Percentiles rank a stretch among this genome's conserved stretches.
These are phyloP conservation scores for Pholiota conissans DNA, from an alignment of 768 basidiomycete genomes.

Conservation along the genomic window DNA sequence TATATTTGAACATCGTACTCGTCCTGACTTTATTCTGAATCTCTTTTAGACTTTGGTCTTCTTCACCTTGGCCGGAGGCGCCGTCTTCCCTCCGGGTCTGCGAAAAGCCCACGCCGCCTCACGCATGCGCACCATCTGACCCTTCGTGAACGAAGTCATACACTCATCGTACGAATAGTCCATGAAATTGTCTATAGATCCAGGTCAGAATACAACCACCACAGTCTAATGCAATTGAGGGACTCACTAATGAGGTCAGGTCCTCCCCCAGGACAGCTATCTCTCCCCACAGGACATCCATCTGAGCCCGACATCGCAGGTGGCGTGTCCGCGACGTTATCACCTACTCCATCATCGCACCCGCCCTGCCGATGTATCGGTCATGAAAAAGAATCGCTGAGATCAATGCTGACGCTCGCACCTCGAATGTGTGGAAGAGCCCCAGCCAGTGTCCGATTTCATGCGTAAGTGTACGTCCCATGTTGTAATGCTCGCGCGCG, in stretches of 20 bases:
- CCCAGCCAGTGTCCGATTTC: slow-evolving; percentile 54
- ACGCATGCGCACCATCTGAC: slow-evolving; percentile 40
- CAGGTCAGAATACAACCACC: not conserved
- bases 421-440: slow-evolving; percentile 44
- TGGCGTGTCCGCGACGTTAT: slow-evolving; percentile 43
- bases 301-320: slow-evolving; percentile 34
- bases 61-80: not conserved
- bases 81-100: not conserved
- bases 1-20: no score
- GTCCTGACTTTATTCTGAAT: no score
- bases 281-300: slow-evolving; percentile 35
- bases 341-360: slow-evolving; percentile 31
- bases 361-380: slow-evolving; percentile 22
- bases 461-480: slow-evolving; percentile 33
- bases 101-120: not conserved
- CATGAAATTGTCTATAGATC: slow-evolving; percentile 42
- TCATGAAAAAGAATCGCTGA: not conserved
- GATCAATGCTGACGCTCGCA: not conserved
- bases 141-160: slow-evolving; percentile 44
- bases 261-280: slow-evolving; percentile 31
- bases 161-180: slow-evolving; percentile 48
- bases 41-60: no score
- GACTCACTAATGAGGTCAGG: slow-evolving; percentile 42
- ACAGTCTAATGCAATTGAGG: not conserved
- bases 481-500: slow-evolving; percentile 2